A percentile compares a stretch with the other conserved stretches of the same genome.
phyloP scores from a whole-genome alignment of 768 basidiomycete species.

The Artomyces pyxidatus region DNA sequence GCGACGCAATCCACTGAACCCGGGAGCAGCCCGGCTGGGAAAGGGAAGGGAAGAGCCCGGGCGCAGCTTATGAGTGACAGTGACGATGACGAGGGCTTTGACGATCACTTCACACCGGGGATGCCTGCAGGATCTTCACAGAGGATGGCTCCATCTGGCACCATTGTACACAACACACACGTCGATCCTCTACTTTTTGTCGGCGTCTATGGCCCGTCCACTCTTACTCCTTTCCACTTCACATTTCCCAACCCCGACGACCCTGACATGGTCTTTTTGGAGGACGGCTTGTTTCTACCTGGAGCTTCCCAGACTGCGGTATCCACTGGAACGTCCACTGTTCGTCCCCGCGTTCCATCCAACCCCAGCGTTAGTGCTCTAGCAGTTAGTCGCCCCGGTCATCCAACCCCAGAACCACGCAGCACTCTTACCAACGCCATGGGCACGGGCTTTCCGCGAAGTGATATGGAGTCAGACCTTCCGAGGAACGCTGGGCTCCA shows the following conservation, averaged over 20 bases:
- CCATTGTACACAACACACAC: background rate
- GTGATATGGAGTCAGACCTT: too few species aligned
- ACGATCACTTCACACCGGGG: background rate
- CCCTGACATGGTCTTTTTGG: background rate
- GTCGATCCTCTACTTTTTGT: too few species aligned
- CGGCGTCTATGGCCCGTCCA: background rate
- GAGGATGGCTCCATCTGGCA: background rate
- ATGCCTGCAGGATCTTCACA: background rate
- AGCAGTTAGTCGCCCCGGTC: background rate
- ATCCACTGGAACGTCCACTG: background rate
- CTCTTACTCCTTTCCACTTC: background rate
- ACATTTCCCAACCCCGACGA: background rate
- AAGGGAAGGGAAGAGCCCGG: too few species aligned
- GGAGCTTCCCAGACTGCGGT: background rate
- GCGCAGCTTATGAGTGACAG: background rate
- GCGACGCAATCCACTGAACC: background rate
- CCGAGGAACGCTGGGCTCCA: background rate
- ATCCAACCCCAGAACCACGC: background rate
- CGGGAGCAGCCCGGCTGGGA: too few species aligned
- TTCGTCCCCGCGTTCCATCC: background rate
- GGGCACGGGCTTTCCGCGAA: too few species aligned
- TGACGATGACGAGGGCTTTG: background rate
- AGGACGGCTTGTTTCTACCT: background rate
- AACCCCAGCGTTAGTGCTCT: background rate
- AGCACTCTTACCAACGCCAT: background rate